Conservation (phyloP, 1,139 yeast species). For the Protomyces gravidus region DNA sequence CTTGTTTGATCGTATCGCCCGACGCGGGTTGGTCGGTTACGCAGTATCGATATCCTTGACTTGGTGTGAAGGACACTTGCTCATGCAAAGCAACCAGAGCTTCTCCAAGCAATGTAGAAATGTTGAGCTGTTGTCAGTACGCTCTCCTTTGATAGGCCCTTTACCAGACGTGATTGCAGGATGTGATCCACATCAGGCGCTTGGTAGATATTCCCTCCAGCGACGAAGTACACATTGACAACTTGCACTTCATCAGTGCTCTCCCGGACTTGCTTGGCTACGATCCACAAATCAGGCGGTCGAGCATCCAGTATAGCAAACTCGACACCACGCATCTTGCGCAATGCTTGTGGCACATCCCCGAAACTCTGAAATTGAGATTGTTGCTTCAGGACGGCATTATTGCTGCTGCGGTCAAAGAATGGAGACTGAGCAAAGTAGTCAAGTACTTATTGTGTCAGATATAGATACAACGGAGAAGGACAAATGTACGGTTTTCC, state of each 20-base stretch:
- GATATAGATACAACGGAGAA: neutral
- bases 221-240: constrained; percentile 72
- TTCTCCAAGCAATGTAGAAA: neutral
- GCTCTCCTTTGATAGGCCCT: neutral
- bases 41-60: neutral
- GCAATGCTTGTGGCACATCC: constrained; percentile 51
- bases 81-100: neutral
- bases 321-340: constrained; percentile 80
- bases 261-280: constrained; percentile 70
- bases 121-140: neutral
- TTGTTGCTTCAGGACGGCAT: constrained; percentile 94
- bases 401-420: constrained; percentile 87
- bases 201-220: constrained; percentile 90
- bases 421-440: constrained; percentile 92
- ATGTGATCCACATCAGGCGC: constrained; percentile 65
- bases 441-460: constrained; percentile 51
- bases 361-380: constrained; percentile 70
- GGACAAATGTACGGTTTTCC: constrained; percentile 14
- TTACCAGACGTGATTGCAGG: constrained; percentile 50
- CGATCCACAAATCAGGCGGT: constrained; percentile 90
- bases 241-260: constrained; percentile 51
- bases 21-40: too few species aligned
- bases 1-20: too few species aligned
- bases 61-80: neutral
- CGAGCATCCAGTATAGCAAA: constrained; percentile 68